Base-by-base conservation (phyloP, 805 yeast species). In the Ascoidea asiatica region DNA sequence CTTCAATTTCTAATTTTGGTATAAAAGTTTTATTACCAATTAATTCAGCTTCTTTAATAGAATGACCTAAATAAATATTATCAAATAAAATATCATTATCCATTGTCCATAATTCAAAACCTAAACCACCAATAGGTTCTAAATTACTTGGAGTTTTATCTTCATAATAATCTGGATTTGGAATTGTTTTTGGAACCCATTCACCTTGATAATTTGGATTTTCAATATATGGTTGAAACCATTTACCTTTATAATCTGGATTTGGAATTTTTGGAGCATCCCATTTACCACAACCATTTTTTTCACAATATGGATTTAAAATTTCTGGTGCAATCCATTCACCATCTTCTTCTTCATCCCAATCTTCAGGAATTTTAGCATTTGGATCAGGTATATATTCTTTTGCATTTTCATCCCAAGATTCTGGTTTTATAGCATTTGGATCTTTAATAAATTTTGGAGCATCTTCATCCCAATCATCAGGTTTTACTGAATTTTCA, bases 311-410 rank as follows among this genome's bases (percentile, higher is more conserved):
- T 8, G 96, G 95, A 58, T 88, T 88, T 40, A 65, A 65, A 41
- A 87, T 67, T 41, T 67, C 60, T 21, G 90, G 88, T 2, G 88
- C 81, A 39, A 66, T 54, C 94, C 94, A 89, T 54, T 71, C 79
- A 4, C 95, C 96, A 57, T 87, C 95, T 57, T 82, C 89, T 52
- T 80, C 89, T 38, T 85, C 95, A 56, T 84, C 84, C 96, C 96
- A 88, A 55, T 73, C 80, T 40, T 67, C 81, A 18, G 95, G 95
- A 53, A 69, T 73, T 29, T 48, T 56, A 22, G 85, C 80, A 1
- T 65, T 68, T 37, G 94, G 87, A 58, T 88, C 92, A 8, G 72
- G 62, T 46, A 89, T 75, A 48, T 62, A 73, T 48, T 63, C 69
- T 8, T 74, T 71, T 21, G 69, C 72, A 19, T 69, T 69, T 54